Evolutionary conservation across 495 filamentous ascomycete species (phyloP).

Genomic region (Parathielavia appendiculata): DNA sequence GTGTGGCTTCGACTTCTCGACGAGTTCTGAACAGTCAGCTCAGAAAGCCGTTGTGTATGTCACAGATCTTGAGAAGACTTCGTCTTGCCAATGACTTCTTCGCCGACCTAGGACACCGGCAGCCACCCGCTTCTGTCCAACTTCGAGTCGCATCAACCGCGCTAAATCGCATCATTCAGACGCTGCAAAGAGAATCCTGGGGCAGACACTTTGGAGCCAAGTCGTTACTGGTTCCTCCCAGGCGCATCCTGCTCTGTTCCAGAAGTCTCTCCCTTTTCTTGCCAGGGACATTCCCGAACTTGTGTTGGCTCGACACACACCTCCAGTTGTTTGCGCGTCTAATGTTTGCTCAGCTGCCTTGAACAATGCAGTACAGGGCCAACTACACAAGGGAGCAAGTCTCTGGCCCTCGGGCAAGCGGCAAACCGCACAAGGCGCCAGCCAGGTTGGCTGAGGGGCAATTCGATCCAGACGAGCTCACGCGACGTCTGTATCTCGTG

Average conservation of each 20-base stretch:
- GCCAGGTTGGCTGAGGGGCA: conserved; percentile 31
- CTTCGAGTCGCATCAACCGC: too few relatives aligned
- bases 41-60: background rate
- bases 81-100: background rate
- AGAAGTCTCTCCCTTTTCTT: too few relatives aligned
- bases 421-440: background rate
- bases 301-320: background rate
- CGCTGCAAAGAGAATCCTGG: background rate
- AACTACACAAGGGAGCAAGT: conserved; percentile 21
- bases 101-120: background rate
- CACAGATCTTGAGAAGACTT: background rate
- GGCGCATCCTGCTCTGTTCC: too few relatives aligned
- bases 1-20: background rate
- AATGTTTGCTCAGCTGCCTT: background rate
- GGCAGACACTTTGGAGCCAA: too few relatives aligned
- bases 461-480: conserved; percentile 49
- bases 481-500: conserved; percentile 41
- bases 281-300: background rate
- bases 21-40: background rate
- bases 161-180: background rate
- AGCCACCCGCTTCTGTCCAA: background rate
- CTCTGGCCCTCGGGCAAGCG: background rate
- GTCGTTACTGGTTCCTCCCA: too few relatives aligned
- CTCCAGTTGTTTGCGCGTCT: background rate
- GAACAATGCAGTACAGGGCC: conserved; percentile 25